Conservation (phyloP, 2,329 filamentous ascomycete species). For the Alternaria infectoria region DNA sequence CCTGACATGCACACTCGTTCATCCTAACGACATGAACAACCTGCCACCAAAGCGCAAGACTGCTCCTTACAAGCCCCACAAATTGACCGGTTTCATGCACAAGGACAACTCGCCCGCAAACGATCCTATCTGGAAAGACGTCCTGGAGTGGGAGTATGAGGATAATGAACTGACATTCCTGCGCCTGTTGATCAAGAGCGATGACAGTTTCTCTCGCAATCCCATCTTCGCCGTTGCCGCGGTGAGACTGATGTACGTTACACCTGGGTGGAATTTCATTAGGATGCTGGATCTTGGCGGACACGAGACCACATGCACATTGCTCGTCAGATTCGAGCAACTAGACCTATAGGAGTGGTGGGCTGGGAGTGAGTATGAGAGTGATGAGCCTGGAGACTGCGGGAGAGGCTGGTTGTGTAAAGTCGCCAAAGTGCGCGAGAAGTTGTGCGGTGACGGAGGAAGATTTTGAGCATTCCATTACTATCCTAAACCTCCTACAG, state of each 20-base stretch:
- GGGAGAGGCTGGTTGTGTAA: not conserved
- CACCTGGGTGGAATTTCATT: slow-evolving; percentile 67
- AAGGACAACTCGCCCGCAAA: slow-evolving; percentile 64
- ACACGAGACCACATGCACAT: slow-evolving; percentile 65
- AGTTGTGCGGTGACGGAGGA: not conserved
- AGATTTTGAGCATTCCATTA: not conserved
- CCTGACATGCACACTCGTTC: slow-evolving; percentile 68
- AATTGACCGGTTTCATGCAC: slow-evolving; percentile 62
- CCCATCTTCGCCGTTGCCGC: slow-evolving; percentile 67
- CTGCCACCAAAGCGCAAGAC: slow-evolving; percentile 68
- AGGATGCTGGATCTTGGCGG: slow-evolving; percentile 70
- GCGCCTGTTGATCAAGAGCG: slow-evolving; percentile 70
- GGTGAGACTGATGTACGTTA: slow-evolving; percentile 64
- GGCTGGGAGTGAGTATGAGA: not conserved
- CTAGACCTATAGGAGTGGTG: slow-evolving; percentile 24
- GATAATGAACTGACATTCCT: slow-evolving; percentile 71
- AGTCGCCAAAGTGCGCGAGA: not conserved
- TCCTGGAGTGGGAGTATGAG: slow-evolving; percentile 71
- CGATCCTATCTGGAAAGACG: slow-evolving; percentile 71
- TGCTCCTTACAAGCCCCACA: slow-evolving; percentile 64
- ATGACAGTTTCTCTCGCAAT: slow-evolving; percentile 67
- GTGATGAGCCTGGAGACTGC: not conserved
- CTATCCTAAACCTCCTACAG: not conserved
- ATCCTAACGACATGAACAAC: slow-evolving; percentile 59
- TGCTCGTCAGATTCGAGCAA: slow-evolving; percentile 68